phyloP scores from a whole-genome alignment of 1,284 basidiomycete genomes.

The Sporisorium graminicola region DNA sequence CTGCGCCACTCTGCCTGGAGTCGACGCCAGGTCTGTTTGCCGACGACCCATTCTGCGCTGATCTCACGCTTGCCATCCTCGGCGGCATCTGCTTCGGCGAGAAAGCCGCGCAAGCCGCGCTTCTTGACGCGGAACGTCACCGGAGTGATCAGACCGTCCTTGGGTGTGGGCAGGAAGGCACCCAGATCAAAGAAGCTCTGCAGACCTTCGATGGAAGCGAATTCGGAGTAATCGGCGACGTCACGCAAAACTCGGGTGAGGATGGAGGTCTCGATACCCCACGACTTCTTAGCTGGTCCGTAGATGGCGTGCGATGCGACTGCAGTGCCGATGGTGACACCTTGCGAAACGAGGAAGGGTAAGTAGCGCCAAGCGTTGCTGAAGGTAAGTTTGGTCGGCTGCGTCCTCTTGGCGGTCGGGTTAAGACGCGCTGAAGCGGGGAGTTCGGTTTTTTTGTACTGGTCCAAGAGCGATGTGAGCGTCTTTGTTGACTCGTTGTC shows the following conservation, averaged over 20 bases:
- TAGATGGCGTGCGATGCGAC: conserved; percentile 68
- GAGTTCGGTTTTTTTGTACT: conserved; percentile 58
- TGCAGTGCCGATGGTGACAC: conserved; percentile 65
- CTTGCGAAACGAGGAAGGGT: conserved; percentile 65
- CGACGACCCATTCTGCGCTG: conserved; percentile 95
- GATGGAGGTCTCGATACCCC: conserved; percentile 79
- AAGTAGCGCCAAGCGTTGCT: conserved; percentile 65
- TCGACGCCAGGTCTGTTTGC: conserved; percentile 87
- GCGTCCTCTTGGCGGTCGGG: conserved; percentile 45
- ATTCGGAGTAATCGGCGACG: conserved; percentile 82
- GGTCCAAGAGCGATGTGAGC: conserved; percentile 63
- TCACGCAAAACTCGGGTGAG: conserved; percentile 85
- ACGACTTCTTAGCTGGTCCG: conserved; percentile 85
- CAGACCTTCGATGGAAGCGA: conserved; percentile 80
- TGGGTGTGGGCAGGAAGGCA: conserved; percentile 86
- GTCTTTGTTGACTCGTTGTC: conserved; percentile 53
- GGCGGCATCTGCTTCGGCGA: conserved; percentile 79
- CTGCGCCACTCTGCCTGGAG: conserved; percentile 82
- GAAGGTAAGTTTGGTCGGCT: conserved; percentile 57
- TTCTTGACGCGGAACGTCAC: conserved; percentile 88
- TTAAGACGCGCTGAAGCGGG: conserved; percentile 64
- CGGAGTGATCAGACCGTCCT: conserved; percentile 93
- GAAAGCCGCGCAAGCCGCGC: conserved; percentile 81
- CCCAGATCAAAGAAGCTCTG: conserved; percentile 84
- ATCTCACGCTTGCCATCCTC: conserved; percentile 84